phyloP scores from a whole-genome alignment of 257 asterid species.

The Fraxinus quadrangulata region DNA sequence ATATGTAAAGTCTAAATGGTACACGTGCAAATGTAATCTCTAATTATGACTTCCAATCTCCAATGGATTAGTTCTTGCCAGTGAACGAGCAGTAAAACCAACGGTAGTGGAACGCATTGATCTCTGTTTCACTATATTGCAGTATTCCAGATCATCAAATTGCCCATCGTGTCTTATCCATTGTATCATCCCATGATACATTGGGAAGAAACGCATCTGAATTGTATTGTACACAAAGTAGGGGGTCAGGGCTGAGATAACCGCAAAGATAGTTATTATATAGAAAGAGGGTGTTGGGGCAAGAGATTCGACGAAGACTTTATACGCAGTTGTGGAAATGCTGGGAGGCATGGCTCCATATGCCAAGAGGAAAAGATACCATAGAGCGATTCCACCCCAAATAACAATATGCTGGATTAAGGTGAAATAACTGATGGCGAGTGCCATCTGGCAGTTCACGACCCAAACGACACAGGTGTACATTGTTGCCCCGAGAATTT shows the following conservation, averaged over 20 bases:
- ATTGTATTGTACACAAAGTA: conserved; percentile 54
- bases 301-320: conserved; percentile 57
- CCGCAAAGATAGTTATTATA: conserved; percentile 42
- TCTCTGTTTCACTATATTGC: conserved; percentile 67
- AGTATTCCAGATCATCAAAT: conserved; percentile 63
- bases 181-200: conserved; percentile 84
- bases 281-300: conserved; percentile 63
- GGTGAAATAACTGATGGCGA: conserved; percentile 68
- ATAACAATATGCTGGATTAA: conserved; percentile 62
- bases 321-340: conserved; percentile 55
- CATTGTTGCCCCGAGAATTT: conserved; percentile 65
- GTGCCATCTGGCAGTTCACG: conserved; percentile 81
- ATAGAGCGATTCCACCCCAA: conserved; percentile 67
- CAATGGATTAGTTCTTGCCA: conserved; percentile 69
- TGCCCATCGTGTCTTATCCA: conserved; percentile 80
- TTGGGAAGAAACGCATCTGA: conserved; percentile 65
- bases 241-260: conserved; percentile 58
- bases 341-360: conserved; percentile 56
- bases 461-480: conserved; percentile 82
- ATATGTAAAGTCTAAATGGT: conserved; percentile 21
- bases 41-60: conserved; percentile 25
- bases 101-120: conserved; percentile 72
- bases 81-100: conserved; percentile 87
- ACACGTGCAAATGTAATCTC: conserved; percentile 23
- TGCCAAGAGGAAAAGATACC: conserved; percentile 61